phyloP scores from a whole-genome alignment of 805 yeast species.

The Huiozyma naganishii region DNA sequence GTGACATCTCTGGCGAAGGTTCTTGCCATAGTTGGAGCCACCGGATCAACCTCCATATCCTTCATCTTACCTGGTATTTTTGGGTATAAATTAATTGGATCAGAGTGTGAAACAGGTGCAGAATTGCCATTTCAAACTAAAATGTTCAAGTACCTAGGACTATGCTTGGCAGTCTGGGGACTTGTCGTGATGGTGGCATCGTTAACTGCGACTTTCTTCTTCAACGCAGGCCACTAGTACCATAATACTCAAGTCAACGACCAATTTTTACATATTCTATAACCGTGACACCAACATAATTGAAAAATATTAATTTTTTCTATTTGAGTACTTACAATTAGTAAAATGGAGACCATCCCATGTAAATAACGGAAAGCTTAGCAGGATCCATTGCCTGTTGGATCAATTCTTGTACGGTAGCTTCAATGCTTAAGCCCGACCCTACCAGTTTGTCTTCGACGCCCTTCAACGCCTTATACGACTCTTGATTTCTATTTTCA shows the following conservation, averaged over 20 bases:
- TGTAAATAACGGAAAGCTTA: slow-evolving; percentile 63
- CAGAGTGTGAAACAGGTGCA: slow-evolving; percentile 8
- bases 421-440: slow-evolving; percentile 66
- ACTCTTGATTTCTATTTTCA: slow-evolving; percentile 49
- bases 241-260: no score
- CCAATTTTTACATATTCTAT: slow-evolving; percentile 8
- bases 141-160: slow-evolving; percentile 29
- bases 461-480: slow-evolving; percentile 62
- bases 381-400: slow-evolving; percentile 59
- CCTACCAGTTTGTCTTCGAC: slow-evolving; percentile 63
- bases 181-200: slow-evolving; percentile 41
- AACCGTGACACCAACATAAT: slow-evolving; percentile 4
- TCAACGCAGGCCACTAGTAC: background rate
- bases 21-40: slow-evolving; percentile 66
- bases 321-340: slow-evolving; percentile 15
- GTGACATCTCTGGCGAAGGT: slow-evolving; percentile 59
- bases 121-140: slow-evolving; percentile 21
- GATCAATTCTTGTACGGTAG: slow-evolving; percentile 70
- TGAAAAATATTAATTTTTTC: no score
- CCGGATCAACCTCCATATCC: slow-evolving; percentile 72
- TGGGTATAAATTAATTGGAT: slow-evolving; percentile 36
- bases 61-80: slow-evolving; percentile 71
- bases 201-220: slow-evolving; percentile 28
- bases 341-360: slow-evolving; percentile 79
- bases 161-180: slow-evolving; percentile 39